Base-by-base conservation (phyloP, 108 stramenopile genomes). In the Cyclostephanos invisitatus region DNA sequence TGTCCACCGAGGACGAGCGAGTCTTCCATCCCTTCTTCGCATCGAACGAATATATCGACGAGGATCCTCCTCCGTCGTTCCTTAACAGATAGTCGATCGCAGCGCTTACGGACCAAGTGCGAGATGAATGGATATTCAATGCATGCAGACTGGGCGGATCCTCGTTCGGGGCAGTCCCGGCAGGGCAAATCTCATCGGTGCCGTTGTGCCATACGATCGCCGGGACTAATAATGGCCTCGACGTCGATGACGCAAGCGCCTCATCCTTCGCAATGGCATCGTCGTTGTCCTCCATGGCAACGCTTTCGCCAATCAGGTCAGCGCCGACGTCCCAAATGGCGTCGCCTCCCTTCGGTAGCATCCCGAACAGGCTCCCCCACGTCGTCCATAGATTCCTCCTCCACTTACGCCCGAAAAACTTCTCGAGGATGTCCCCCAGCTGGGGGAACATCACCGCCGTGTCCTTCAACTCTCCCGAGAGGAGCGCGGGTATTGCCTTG, bases 401-500 rank as follows among this genome's bases (percentile, higher is more conserved):
- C 44, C 66, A 63, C 49, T 64, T 82, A 20, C 87, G 73, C 9
- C 89, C 86, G 71, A 95, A 84, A 54, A 86, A 90, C 46, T 84
- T 83, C 59, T 96, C 91, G 25, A 93, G 63, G 57, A 93, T 55
- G 7, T 68, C 72, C 8, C 86, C 91, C 6, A 89, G 49, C 7
- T 85, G 73, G 37, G 87, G 83, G 51, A 89, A 66, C 38, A 96
- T 27, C 12, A 75, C 84, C 10, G 78, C 81, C 10, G 90, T 96
- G 65, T 94, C 95, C 49, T 83, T 86, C 81, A 96, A 89, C 83
- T 97, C 96, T 37, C 96, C 96, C 3, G 89, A 89, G 14, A 94
- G 61, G 2, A 95, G 47, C 7, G 94, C 89, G 42, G 89, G 83
- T 10, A 87, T 75, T 0, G 92, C 78, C 73, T 95, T 95, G 22